These are phyloP conservation scores for Podosphaera xanthii DNA, from an alignment of 2,329 filamentous ascomycete species.

Conservation along the genomic window DNA sequence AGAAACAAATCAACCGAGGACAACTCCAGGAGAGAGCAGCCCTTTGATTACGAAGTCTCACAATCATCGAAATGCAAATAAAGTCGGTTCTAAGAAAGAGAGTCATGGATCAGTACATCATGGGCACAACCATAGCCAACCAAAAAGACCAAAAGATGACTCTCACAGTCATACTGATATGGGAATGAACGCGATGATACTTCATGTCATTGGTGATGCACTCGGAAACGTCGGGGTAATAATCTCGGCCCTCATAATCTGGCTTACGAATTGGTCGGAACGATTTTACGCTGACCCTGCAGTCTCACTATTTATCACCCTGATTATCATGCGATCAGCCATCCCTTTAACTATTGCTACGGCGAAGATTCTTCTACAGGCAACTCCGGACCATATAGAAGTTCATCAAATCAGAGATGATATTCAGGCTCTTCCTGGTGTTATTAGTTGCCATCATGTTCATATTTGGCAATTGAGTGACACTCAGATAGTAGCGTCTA, in stretches of 20 bases:
- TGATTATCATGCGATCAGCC: conserved; percentile 51
- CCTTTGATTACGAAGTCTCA: conserved; percentile 9
- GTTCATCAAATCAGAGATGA: conserved; percentile 83
- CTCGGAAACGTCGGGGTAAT: conserved; percentile 77
- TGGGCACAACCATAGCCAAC: conserved; percentile 61
- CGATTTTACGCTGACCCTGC: conserved; percentile 75
- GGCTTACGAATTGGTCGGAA: conserved; percentile 63
- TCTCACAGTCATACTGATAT: conserved; percentile 67
- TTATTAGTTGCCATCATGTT: conserved; percentile 80
- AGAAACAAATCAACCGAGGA: conserved; percentile 8
- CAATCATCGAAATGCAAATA: conserved; percentile 1
- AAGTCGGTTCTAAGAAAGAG: conserved; percentile 1
- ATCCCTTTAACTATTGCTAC: conserved; percentile 61
- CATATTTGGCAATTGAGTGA: conserved; percentile 97
- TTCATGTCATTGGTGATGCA: conserved; percentile 61
- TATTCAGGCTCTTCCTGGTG: conserved; percentile 62
- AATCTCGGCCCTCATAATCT: conserved; percentile 64
- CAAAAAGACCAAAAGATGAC: conserved; percentile 32
- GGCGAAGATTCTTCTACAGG: conserved; percentile 76
- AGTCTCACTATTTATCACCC: conserved; percentile 82
- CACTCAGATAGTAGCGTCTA: conserved; percentile 75
- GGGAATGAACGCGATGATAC: conserved; percentile 76
- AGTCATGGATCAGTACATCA: conserved; percentile 26
- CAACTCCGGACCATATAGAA: conserved; percentile 70
- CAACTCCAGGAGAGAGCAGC: conserved; percentile 15